Evolutionary conservation across 2,329 filamentous ascomycete species (phyloP), one percentile per base, ranked within the genome.

Genomic region (Verticillium dahliae): DNA sequence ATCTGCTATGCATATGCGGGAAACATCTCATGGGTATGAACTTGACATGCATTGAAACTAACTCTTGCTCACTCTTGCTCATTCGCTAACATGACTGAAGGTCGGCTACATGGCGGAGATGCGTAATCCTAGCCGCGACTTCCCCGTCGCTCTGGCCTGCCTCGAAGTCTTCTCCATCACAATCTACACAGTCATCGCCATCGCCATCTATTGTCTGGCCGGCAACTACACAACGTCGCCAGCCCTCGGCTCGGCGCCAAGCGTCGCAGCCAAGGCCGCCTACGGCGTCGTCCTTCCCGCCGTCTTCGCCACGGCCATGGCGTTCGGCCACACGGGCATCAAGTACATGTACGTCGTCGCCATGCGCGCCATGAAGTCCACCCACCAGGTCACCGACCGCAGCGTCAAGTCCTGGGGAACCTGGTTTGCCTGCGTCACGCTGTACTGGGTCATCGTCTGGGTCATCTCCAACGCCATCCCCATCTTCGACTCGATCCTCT

Each of bases 11-110:
- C 73, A 33, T 75, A 72, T 65, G 74, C 73, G 7, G 74, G 73
- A 9, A 74, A 76, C 65, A 72, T 75, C 60, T 72, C 89, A 79
- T 88, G 90, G 70, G 70, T 90, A 11, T 71, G 90, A 65, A 90
- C 90, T 77, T 89, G 90, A 27, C 33, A 22, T 39, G 15, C 9
- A 15, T 5, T 39, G 4, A 15, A 4, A 3, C 9, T 22, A 27
- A 1, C 3, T 11, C 18, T 15, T 14, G 2, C 18, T 22, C 18
- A 22, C 18, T 22, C 18, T 22, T 22, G 18, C 13, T 7, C 0
- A 45, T 22, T 11, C 15, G 22, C 45, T 50, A 50, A 50, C 45
- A 22, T 15, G 11, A 50, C 69, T 27, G 61, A 73, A 73, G 55
- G 72, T 79, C 38, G 67, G 65, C 0, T 72, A 72, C 14, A 74